phyloP scores from a whole-genome alignment of 768 basidiomycete genomes.

The Pleurotus citrinopileatus region DNA sequence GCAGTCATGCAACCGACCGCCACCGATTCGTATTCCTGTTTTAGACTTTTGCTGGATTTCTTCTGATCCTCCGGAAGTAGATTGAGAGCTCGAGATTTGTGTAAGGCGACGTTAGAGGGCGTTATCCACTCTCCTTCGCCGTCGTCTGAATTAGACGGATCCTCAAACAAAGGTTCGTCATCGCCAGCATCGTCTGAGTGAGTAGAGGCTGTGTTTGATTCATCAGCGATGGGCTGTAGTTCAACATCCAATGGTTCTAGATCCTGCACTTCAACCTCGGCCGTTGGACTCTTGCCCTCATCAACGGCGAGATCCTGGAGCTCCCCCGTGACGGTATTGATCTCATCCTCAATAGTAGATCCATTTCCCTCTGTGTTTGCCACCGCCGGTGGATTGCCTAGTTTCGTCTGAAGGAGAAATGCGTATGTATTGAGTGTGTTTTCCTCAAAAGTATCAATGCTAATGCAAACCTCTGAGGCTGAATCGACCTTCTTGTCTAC shows the following conservation, averaged over 20 bases:
- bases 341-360: neutral
- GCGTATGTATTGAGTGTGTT: no score
- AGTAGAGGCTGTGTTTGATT: constrained; percentile 12
- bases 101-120: constrained; percentile 75
- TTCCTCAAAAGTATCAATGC: neutral
- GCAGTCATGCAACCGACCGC: constrained; percentile 93
- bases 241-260: constrained; percentile 46
- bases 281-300: neutral
- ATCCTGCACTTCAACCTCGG: constrained; percentile 16
- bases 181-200: constrained; percentile 13
- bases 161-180: constrained; percentile 56
- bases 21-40: constrained; percentile 38
- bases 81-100: constrained; percentile 86
- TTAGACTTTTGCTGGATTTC: constrained; percentile 33
- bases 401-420: no score
- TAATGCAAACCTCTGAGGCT: constrained; percentile 14
- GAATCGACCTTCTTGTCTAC: constrained; percentile 22
- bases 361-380: no score
- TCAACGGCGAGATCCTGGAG: neutral
- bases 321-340: neutral
- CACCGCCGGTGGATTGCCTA: no score
- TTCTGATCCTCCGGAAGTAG: constrained; percentile 61
- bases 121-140: constrained; percentile 98
- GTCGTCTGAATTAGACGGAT: constrained; percentile 76
- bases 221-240: constrained; percentile 26